Percentiles rank a stretch among this genome's conserved stretches.
phyloP scores from a whole-genome alignment of 78 protist species.

The Protostelium mycophagum region DNA sequence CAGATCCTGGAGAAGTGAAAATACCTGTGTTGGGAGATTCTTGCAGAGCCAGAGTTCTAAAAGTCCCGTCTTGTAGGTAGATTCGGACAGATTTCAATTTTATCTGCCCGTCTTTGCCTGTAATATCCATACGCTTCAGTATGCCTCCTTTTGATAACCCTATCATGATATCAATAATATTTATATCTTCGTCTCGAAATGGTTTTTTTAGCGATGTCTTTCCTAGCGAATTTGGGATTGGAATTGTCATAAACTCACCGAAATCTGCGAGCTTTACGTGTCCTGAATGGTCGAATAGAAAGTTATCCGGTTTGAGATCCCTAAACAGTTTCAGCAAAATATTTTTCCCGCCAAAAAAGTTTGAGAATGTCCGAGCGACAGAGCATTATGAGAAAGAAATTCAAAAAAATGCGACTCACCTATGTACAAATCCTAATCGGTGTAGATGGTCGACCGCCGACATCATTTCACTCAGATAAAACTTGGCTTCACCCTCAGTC shows the following conservation, averaged over 20 bases:
- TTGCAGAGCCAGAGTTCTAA: neutral
- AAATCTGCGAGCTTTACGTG: constrained; percentile 93
- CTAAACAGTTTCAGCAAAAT: constrained; percentile 2
- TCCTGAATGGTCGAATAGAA: constrained; percentile 74
- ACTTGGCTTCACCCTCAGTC: constrained; percentile 64
- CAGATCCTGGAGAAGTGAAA: no score
- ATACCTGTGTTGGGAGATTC: neutral
- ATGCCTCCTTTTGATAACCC: neutral
- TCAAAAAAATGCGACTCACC: constrained; percentile 24
- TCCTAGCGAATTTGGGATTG: neutral
- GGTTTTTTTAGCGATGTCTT: no score
- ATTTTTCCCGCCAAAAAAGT: no score
- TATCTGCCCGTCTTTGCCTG: neutral
- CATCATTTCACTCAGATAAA: constrained; percentile 80
- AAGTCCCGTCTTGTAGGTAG: neutral
- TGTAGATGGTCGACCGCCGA: constrained; percentile 88
- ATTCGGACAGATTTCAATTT: neutral
- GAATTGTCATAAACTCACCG: constrained; percentile 44
- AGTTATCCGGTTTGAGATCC: constrained; percentile 64
- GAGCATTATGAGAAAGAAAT: neutral
- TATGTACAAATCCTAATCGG: constrained; percentile 67
- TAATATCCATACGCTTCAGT: neutral
- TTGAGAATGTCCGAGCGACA: no score
- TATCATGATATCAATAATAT: no score
- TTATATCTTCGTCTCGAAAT: no score